A percentile compares a stretch with the other conserved stretches of the same genome.
Evolutionary conservation across 2,329 filamentous ascomycete species (phyloP).

Genomic region (Clarireedia paspali): DNA sequence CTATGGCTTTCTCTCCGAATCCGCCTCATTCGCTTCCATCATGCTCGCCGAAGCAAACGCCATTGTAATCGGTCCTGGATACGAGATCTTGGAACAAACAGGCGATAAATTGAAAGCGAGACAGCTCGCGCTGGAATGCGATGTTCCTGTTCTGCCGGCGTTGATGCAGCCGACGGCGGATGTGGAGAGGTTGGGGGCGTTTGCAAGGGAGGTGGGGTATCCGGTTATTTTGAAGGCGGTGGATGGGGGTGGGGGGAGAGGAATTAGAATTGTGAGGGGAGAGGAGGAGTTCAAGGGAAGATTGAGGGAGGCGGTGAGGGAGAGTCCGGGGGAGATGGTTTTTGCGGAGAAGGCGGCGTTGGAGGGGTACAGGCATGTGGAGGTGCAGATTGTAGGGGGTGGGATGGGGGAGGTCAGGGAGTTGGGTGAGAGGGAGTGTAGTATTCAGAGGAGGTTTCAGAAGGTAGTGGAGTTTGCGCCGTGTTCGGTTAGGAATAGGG

Average conservation of each 20-base stretch:
- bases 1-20: conserved; percentile 65
- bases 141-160: conserved; percentile 65
- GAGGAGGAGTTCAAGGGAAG: conserved; percentile 44
- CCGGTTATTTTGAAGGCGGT: conserved; percentile 53
- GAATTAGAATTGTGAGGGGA: conserved; percentile 46
- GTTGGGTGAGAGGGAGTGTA: conserved; percentile 42
- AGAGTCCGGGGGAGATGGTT: conserved; percentile 47
- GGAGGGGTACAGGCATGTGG: conserved; percentile 47
- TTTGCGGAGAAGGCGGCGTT: conserved; percentile 54
- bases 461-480: conserved; percentile 56
- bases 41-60: conserved; percentile 59
- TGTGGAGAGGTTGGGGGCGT: conserved; percentile 48
- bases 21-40: conserved; percentile 58
- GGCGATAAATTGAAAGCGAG: conserved; percentile 46
- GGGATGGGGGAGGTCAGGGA: conserved; percentile 39
- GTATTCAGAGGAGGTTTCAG: conserved; percentile 42
- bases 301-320: conserved; percentile 51
- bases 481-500: conserved; percentile 50
- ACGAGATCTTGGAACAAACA: conserved; percentile 19
- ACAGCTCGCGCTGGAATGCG: conserved; percentile 56
- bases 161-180: conserved; percentile 60
- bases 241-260: conserved; percentile 58
- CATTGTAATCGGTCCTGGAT: conserved; percentile 62
- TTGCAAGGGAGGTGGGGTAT: conserved; percentile 31
- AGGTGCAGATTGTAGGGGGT: conserved; percentile 44